These are phyloP conservation scores for Saccharum spontaneum DNA, from an alignment of 176 grass and related monocot genomes.

Conservation along the genomic window DNA sequence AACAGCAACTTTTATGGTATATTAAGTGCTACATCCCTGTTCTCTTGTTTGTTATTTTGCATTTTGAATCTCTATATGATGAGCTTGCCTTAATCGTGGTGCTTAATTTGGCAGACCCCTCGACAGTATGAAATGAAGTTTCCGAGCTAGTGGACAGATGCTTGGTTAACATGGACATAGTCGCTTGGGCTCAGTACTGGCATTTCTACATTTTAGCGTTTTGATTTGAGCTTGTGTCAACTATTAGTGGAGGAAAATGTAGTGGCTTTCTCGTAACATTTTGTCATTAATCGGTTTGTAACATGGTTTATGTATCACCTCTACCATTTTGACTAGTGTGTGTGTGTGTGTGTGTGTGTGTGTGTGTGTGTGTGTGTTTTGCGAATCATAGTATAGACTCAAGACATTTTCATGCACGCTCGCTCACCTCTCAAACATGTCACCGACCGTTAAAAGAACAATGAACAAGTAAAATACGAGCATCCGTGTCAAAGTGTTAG, in stretches of 20 bases:
- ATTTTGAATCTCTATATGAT: not conserved
- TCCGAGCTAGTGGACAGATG: slow-evolving; percentile 28
- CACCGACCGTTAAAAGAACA: too few relatives aligned
- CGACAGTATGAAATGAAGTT: slow-evolving; percentile 84
- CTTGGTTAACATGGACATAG: not conserved
- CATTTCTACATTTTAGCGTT: not conserved
- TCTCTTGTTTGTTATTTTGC: not conserved
- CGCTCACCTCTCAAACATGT: not conserved
- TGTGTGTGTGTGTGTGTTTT: too few relatives aligned
- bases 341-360: too few relatives aligned
- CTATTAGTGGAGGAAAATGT: not conserved
- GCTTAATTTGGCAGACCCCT: slow-evolving; percentile 55
- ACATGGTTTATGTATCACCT: not conserved
- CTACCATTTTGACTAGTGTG: not conserved
- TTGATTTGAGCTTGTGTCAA: not conserved
- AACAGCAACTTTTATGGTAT: slow-evolving; percentile 92
- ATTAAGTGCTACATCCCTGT: not conserved
- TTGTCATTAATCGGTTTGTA: not conserved
- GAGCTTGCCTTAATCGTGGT: not conserved
- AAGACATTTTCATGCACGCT: not conserved
- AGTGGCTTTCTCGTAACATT: slow-evolving; percentile 5
- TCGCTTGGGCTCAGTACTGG: not conserved
- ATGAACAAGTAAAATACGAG: too few relatives aligned
- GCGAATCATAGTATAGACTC: too few relatives aligned
- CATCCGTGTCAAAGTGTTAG: too few relatives aligned